Evolutionary conservation across 2,329 filamentous ascomycete genomes (phyloP), one percentile per base, ranked within the genome.

Genomic region (Pseudopyrenochaeta lycopersici): DNA sequence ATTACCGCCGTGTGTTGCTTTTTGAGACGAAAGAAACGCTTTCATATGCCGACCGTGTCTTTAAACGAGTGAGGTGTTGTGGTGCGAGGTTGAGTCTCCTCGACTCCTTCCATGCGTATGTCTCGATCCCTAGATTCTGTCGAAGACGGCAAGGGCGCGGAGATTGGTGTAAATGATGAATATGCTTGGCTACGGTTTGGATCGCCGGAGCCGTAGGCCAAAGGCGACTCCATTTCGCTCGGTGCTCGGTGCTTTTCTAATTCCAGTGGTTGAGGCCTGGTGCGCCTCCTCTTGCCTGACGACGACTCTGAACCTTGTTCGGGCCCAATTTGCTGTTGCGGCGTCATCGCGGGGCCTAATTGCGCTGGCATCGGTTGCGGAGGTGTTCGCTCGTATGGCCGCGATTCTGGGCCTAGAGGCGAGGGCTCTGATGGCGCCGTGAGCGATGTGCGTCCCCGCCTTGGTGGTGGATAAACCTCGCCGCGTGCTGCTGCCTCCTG

Each of bases 31-130:
- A 73, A 64, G 66, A 66, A 75, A 75, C 62, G 67, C 62, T 66
- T 59, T 75, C 67, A 76, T 62, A 77, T 77, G 71, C 74, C 74
- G 67, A 77, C 74, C 44, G 74, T 77, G 58, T 77, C 74, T 74
- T 77, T 77, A 67, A 77, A 77, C 62, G 74, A 77, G 58, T 72
- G 74, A 68, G 74, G 74, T 66, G 74, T 77, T 46, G 72, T 74
- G 29, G 71, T 76, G 54, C 72, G 73, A 60, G 67, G 69, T 42
- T 74, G 72, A 48, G 68, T 63, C 58, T 76, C 73, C 63, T 75
- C 72, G 17, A 73, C 64, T 60, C 72, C 71, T 63, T 76, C 72
- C 71, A 75, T 76, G 54, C 73, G 62, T 46, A 67, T 50, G 46
- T 75, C 71, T 64, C 64, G 62, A 52, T 73, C 70, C 56, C 70